phyloP scores from a whole-genome alignment of 2,329 filamentous ascomycete species.

The Fusarium pilosicola region DNA sequence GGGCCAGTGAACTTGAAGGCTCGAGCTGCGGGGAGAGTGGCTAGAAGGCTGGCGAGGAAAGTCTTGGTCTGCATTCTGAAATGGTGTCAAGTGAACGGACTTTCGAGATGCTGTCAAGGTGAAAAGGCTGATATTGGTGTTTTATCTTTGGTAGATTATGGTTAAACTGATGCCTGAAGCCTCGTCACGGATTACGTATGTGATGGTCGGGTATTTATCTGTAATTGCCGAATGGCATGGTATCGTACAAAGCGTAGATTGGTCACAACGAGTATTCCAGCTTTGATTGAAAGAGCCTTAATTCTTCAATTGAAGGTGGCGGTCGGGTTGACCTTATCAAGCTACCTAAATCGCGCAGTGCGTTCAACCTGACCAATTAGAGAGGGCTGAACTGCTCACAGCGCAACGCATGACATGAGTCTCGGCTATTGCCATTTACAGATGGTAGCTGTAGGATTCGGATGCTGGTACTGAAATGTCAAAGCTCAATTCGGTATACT shows the following conservation, averaged over 20 bases:
- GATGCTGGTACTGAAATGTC: background rate
- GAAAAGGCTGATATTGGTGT: too few species aligned
- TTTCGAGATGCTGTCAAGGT: background rate
- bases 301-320: too few species aligned
- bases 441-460: background rate
- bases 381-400: too few species aligned
- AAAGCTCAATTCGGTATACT: background rate
- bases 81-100: too few species aligned
- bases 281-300: too few species aligned
- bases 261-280: too few species aligned
- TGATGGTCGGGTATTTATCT: background rate
- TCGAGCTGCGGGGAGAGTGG: background rate
- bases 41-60: background rate
- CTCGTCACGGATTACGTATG: background rate
- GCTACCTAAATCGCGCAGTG: too few species aligned
- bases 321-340: too few species aligned
- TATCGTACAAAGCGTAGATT: too few species aligned
- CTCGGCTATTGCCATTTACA: background rate
- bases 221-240: background rate
- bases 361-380: too few species aligned
- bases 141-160: background rate
- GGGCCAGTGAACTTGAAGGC: conserved; percentile 3
- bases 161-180: background rate
- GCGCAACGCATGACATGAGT: background rate
- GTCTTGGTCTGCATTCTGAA: background rate